Conservation (phyloP, 371 early-diverging fungal genomes). For the Syncephalastrum sp. region DNA sequence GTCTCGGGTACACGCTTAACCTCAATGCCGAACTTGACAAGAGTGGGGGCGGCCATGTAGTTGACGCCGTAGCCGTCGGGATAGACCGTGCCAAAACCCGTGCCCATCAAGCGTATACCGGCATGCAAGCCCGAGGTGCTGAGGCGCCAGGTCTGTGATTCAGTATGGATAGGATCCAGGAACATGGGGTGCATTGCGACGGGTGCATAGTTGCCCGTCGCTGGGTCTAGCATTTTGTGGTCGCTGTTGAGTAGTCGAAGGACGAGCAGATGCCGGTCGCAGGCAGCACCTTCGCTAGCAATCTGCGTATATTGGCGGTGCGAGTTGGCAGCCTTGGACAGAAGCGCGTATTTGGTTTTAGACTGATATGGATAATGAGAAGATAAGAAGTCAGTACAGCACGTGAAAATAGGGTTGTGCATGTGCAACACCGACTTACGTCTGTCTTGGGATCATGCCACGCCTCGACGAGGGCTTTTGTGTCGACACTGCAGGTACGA, state of each 20-base stretch:
- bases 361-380: slow-evolving; percentile 16
- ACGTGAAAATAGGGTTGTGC: not conserved
- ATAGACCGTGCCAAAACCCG: slow-evolving; percentile 76
- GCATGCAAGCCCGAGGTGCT: slow-evolving; percentile 79
- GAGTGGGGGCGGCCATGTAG: slow-evolving; percentile 68
- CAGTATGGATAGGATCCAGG: slow-evolving; percentile 67
- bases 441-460: slow-evolving; percentile 27
- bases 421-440: slow-evolving; percentile 2
- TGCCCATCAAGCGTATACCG: slow-evolving; percentile 70
- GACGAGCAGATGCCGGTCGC: slow-evolving; percentile 86
- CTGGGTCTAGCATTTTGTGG: slow-evolving; percentile 22
- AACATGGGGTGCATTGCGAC: slow-evolving; percentile 64
- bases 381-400: too few species aligned
- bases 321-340: slow-evolving; percentile 60
- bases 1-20: slow-evolving; percentile 59
- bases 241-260: slow-evolving; percentile 57
- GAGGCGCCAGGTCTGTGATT: slow-evolving; percentile 66
- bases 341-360: slow-evolving; percentile 53
- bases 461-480: slow-evolving; percentile 61
- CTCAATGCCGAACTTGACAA: slow-evolving; percentile 82
- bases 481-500: slow-evolving; percentile 68
- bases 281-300: slow-evolving; percentile 76
- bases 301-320: slow-evolving; percentile 67
- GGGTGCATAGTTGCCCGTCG: slow-evolving; percentile 17
- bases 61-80: slow-evolving; percentile 89